Evolutionary conservation across 139 green algal genomes (phyloP).

Genomic region (Chlamydomonas asymmetrica): DNA sequence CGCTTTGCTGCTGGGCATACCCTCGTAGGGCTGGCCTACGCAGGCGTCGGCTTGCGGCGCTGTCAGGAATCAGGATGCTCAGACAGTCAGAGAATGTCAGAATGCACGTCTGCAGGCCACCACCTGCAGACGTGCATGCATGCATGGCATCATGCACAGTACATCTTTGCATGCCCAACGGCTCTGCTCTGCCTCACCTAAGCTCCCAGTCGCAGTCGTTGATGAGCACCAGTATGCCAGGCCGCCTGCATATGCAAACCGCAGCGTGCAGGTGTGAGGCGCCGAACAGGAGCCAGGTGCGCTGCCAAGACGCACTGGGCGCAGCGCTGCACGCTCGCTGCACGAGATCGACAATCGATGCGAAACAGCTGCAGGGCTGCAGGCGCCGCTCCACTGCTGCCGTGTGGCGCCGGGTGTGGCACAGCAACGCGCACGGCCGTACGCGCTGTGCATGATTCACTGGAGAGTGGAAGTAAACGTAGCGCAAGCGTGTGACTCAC

Average conservation of each 20-base stretch:
- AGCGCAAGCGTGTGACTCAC: constrained; percentile 44
- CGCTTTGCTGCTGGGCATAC: not conserved
- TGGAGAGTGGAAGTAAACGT: not conserved
- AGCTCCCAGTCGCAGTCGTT: constrained; percentile 96
- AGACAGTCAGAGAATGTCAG: not conserved
- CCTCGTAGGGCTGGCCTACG: not conserved
- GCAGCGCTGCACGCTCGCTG: too few species aligned
- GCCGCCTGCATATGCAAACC: constrained; percentile 59
- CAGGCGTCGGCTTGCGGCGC: not conserved
- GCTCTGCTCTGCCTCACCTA: constrained; percentile 45
- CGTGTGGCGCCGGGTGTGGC: too few species aligned
- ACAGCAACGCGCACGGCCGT: too few species aligned
- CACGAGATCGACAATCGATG: too few species aligned
- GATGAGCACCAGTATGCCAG: constrained; percentile 91
- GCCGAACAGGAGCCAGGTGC: too few species aligned
- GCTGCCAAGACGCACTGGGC: too few species aligned
- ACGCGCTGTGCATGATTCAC: not conserved
- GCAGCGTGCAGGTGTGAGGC: too few species aligned
- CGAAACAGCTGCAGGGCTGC: too few species aligned
- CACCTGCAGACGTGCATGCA: not conserved
- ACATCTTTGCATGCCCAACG: not conserved
- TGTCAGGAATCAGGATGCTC: not conserved
- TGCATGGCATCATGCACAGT: not conserved
- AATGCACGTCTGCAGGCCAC: not conserved
- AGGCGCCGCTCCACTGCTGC: too few species aligned